Evolutionary conservation across 208 protist genomes (phyloP).

Genomic region (Histomonas meleagridis): DNA sequence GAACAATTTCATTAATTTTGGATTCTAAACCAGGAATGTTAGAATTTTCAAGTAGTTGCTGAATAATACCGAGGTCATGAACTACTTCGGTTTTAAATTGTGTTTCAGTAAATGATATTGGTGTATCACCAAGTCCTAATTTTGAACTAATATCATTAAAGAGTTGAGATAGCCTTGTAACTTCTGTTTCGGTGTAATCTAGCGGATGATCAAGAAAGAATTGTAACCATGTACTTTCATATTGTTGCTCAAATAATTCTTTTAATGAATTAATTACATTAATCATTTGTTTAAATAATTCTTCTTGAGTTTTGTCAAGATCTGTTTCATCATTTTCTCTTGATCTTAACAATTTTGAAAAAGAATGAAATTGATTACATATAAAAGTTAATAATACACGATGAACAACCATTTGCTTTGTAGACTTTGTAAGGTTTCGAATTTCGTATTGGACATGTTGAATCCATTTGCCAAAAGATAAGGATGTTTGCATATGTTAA

Average conservation of each 20-base stretch:
- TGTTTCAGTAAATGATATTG: not conserved
- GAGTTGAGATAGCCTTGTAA: not conserved
- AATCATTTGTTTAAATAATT: not conserved
- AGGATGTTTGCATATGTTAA: not conserved
- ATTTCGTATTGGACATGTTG: constrained; percentile 24
- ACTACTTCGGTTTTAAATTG: not conserved
- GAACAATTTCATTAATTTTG: not conserved
- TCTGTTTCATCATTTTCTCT: not conserved
- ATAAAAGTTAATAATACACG: not conserved
- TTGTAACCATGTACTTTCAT: not conserved
- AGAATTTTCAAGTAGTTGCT: not conserved
- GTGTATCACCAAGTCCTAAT: not conserved
- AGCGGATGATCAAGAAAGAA: not conserved
- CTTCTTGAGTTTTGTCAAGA: not conserved
- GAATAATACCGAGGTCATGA: constrained; percentile 18
- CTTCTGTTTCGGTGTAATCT: not conserved
- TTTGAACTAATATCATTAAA: not conserved
- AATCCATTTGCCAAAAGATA: constrained; percentile 22
- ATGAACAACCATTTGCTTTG: not conserved
- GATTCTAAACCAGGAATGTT: not conserved
- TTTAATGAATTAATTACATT: not conserved
- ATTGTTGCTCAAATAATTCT: not conserved
- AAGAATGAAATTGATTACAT: not conserved
- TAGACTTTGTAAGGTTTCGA: not conserved
- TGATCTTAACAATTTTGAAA: not conserved